Evolutionary conservation across 2,329 filamentous ascomycete species (phyloP).

Genomic region (Lachnellula cervina): DNA sequence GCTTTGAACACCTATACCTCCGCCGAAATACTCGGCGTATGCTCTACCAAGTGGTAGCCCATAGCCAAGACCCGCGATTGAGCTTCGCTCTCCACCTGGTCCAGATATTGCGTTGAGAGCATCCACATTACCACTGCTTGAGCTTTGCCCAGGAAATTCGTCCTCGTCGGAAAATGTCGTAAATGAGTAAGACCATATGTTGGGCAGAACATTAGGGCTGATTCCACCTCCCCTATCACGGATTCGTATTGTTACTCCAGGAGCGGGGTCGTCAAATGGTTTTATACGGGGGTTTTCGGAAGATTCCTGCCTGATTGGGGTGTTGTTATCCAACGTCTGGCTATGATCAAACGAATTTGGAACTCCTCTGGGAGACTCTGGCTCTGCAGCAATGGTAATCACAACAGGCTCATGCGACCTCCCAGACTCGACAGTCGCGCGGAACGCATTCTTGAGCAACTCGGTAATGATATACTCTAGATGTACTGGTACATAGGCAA

Average conservation of each 20-base stretch:
- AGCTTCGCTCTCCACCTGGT: constrained; percentile 67
- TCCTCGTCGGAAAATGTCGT: constrained; percentile 78
- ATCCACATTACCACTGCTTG: constrained; percentile 48
- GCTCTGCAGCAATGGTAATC: constrained; percentile 78
- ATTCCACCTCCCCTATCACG: constrained; percentile 95
- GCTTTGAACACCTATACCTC: constrained; percentile 91
- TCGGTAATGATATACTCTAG: constrained; percentile 97
- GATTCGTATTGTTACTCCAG: constrained; percentile 91
- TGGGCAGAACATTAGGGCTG: constrained; percentile 71
- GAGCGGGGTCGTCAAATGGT: constrained; percentile 59
- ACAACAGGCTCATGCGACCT: constrained; percentile 77
- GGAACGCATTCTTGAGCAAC: constrained; percentile 92
- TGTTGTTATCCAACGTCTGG: not conserved
- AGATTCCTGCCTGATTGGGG: constrained; percentile 7
- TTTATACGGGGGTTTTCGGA: constrained; percentile 38
- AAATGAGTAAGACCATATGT: constrained; percentile 97
- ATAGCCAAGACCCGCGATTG: constrained; percentile 90
- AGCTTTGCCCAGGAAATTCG: constrained; percentile 38
- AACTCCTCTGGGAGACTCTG: constrained; percentile 14
- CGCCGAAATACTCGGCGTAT: constrained; percentile 97
- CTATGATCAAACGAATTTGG: not conserved
- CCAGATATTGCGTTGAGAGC: constrained; percentile 72
- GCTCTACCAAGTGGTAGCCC: constrained; percentile 84
- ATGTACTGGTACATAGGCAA: constrained; percentile 92
- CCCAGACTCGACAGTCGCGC: constrained; percentile 83